Conservation (phyloP, 2,329 filamentous ascomycete genomes). For the Fusarium nisikadoi region DNA sequence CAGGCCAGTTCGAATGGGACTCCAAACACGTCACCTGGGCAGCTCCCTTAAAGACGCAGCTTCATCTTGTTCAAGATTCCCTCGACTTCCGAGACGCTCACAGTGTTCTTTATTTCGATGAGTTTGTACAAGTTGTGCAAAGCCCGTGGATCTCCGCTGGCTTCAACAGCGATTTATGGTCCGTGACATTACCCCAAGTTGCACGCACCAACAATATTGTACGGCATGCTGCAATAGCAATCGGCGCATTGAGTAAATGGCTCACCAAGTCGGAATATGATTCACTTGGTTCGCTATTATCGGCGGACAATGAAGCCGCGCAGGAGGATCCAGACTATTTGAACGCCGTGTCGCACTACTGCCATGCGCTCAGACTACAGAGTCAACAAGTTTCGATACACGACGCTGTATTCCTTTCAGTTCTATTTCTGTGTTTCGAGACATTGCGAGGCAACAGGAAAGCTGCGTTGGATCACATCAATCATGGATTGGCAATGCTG, state of each 20-base stretch:
- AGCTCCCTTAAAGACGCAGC: background rate
- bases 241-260: constrained; percentile 45
- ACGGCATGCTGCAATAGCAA: constrained; percentile 47
- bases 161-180: constrained; percentile 44
- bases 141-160: constrained; percentile 45
- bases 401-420: constrained; percentile 47
- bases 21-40: constrained; percentile 18
- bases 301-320: background rate
- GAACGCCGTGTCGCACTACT: constrained; percentile 50
- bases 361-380: constrained; percentile 48
- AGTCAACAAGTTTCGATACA: constrained; percentile 42
- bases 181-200: constrained; percentile 46
- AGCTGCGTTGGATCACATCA: constrained; percentile 50
- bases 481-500: constrained; percentile 50
- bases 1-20: constrained; percentile 41
- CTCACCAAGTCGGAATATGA: background rate
- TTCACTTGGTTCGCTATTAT: background rate
- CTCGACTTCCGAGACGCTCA: constrained; percentile 22
- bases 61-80: constrained; percentile 18
- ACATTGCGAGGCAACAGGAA: constrained; percentile 45
- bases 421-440: constrained; percentile 49
- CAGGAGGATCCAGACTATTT: constrained; percentile 41
- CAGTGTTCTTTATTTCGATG: constrained; percentile 43
- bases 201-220: constrained; percentile 42
- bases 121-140: constrained; percentile 46